These are phyloP conservation scores for Saccharomyces pastorianus DNA, from an alignment of 1,139 yeast genomes.

Conservation along the genomic window DNA sequence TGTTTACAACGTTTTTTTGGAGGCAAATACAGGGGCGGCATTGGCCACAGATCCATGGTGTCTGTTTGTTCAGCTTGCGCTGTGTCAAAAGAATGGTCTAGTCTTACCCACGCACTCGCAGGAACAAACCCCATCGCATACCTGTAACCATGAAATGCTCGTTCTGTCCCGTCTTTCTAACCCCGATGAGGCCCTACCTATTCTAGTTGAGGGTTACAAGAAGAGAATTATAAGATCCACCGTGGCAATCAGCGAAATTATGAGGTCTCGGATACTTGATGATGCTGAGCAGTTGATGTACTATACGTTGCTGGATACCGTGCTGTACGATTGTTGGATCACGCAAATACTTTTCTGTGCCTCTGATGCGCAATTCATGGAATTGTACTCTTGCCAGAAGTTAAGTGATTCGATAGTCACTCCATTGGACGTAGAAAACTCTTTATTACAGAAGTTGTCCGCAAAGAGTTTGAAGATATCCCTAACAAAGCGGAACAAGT, in stretches of 20 bases:
- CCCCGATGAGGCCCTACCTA: conserved; percentile 8
- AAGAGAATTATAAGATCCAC: conserved; percentile 11
- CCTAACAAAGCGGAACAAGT: background rate
- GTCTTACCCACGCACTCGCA: conserved; percentile 5
- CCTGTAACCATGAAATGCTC: conserved; percentile 1
- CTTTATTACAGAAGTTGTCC: background rate
- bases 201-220: conserved; percentile 10
- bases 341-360: conserved; percentile 7
- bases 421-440: background rate
- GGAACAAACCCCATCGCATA: background rate
- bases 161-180: conserved; percentile 11
- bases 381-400: conserved; percentile 5
- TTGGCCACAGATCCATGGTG: conserved; percentile 17
- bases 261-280: conserved; percentile 6
- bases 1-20: conserved; percentile 10
- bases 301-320: conserved; percentile 10
- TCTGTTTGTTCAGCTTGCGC: conserved; percentile 13
- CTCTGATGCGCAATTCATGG: conserved; percentile 5
- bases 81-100: conserved; percentile 13
- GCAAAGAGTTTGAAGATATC: background rate
- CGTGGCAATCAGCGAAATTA: conserved; percentile 10
- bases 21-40: conserved; percentile 4
- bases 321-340: conserved; percentile 12
- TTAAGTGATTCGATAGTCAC: background rate
- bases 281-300: conserved; percentile 8